phyloP scores from a whole-genome alignment of 2,329 filamentous ascomycete genomes.

The Clarireedia sp. region DNA sequence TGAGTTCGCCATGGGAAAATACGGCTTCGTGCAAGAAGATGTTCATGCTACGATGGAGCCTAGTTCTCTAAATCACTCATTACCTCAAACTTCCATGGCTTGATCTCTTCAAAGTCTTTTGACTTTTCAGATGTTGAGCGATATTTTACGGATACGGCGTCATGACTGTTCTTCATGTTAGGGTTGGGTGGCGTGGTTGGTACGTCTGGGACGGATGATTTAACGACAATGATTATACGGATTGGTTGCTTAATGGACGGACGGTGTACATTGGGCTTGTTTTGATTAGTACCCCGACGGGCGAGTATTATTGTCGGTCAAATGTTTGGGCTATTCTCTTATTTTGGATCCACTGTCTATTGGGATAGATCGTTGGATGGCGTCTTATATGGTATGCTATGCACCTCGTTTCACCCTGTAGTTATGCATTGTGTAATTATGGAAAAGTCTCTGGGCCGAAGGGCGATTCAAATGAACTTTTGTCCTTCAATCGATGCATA shows the following conservation, averaged over 20 bases:
- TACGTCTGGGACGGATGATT: slow-evolving; percentile 7
- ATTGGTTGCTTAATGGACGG: slow-evolving; percentile 10
- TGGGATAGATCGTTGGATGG: background rate
- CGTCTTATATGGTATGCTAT: background rate
- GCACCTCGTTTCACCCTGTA: background rate
- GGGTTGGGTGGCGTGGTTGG: slow-evolving; percentile 6
- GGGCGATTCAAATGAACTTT: too few species aligned
- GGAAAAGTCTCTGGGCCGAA: too few species aligned
- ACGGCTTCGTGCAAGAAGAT: slow-evolving; percentile 33
- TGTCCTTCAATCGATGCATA: too few species aligned
- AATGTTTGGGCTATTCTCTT: background rate
- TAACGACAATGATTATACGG: slow-evolving; percentile 11
- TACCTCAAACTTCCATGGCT: slow-evolving; percentile 4
- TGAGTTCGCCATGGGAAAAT: slow-evolving; percentile 55
- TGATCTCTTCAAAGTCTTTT: background rate
- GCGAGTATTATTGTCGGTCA: background rate
- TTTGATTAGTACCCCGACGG: slow-evolving; percentile 7
- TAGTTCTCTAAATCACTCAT: slow-evolving; percentile 14
- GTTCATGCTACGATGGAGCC: slow-evolving; percentile 18
- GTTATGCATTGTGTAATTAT: too few species aligned
- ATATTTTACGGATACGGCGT: background rate
- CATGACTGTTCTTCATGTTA: slow-evolving; percentile 4
- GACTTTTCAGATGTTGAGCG: background rate
- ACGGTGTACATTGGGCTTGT: slow-evolving; percentile 10
- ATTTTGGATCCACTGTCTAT: slow-evolving; percentile 2